Evolutionary conservation across 495 filamentous ascomycete species (phyloP).

Genomic region (Tuber umbilicatum): DNA sequence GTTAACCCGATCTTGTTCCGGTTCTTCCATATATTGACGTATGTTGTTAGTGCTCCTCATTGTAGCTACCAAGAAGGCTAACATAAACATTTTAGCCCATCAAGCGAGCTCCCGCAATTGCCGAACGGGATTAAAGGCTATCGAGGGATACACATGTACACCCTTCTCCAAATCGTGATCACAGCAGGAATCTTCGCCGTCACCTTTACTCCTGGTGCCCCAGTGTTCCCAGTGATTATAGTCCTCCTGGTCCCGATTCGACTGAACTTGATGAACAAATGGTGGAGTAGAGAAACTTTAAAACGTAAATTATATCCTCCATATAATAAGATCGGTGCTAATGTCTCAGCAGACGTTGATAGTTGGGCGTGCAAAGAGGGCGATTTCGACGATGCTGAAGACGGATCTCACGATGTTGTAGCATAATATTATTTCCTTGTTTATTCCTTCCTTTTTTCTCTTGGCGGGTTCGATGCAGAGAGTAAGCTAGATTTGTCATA

Average conservation of each 20-base stretch:
- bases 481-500: background rate
- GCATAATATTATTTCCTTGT: background rate
- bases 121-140: slow-evolving; percentile 49
- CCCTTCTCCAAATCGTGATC: slow-evolving; percentile 54
- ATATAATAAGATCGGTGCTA: slow-evolving; percentile 9
- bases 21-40: slow-evolving; percentile 57
- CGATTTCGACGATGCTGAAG: slow-evolving; percentile 40
- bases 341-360: slow-evolving; percentile 53
- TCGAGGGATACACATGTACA: slow-evolving; percentile 58
- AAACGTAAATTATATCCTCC: slow-evolving; percentile 18
- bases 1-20: slow-evolving; percentile 63
- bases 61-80: slow-evolving; percentile 3
- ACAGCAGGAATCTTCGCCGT: slow-evolving; percentile 59
- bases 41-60: background rate
- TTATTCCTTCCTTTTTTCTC: background rate
- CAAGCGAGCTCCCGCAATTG: slow-evolving; percentile 57
- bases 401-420: background rate
- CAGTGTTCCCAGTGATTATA: slow-evolving; percentile 62
- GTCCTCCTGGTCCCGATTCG: slow-evolving; percentile 60
- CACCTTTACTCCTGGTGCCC: slow-evolving; percentile 58
- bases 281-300: slow-evolving; percentile 58
- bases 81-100: slow-evolving; percentile 42
- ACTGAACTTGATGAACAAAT: slow-evolving; percentile 56
- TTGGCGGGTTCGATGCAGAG: background rate
- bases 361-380: slow-evolving; percentile 66